Evolutionary conservation across 2,329 filamentous ascomycete species (phyloP), one percentile per base, ranked within the genome.

Genomic region (Fusarium algeriense): DNA sequence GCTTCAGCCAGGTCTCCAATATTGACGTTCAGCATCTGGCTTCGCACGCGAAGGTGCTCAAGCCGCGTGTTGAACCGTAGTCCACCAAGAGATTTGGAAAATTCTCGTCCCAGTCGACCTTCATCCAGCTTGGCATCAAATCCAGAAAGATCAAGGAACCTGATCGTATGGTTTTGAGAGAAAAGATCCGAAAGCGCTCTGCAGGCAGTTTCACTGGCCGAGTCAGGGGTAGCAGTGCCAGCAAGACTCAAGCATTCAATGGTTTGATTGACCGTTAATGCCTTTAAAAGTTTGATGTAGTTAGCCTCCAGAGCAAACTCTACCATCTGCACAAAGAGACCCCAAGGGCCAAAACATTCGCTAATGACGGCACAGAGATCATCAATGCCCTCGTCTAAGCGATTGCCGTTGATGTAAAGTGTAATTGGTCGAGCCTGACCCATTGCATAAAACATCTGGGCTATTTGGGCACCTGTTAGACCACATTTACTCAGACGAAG

Each of bases 41-140:
- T 89, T 67, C 86, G 85, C 49, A 89, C 81, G 3, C 87, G 83
- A 7, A 89, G 82, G 72, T 89, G 86, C 55, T 82, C 82, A 20
- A 86, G 79, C 19, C 80, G 78, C 11, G 73, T 80, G 63, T 86
- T 85, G n/a, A 78, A 77, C 34, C 80, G 81, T 35, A 88, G 80
- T 26, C 85, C 85, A 23, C 80, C 80, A 30, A 89, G 78, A 0
- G 86, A 83, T 38, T 82, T 83, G 0, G 85, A 87, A 64, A 89
- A 86, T 12, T 86, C 85, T 62, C 81, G 83, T 19, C 87, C 87
- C 13, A 89, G 81, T 64, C 87, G 85, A 0, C 86, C 85, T 67
- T 89, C 87, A 69, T 89, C 87, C 10, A 89, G 79, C 75, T 88
- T 89, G 46, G 86, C 85, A 49, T 84, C 85, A 73, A 85, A 89